Base-by-base conservation (phyloP, 169 alveolate species). In the Theileria equi region DNA sequence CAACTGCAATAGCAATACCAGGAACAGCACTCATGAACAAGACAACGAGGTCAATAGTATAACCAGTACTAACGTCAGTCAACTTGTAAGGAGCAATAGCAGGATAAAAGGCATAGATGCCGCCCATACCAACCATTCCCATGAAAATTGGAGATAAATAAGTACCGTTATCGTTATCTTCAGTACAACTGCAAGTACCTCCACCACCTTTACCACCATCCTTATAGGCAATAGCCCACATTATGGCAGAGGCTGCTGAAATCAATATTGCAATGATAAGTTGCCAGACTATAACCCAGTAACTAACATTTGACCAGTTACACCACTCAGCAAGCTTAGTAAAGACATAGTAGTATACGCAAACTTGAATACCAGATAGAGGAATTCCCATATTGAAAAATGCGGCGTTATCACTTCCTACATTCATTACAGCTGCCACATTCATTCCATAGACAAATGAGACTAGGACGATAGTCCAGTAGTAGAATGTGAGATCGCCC, bases 171-270 rank as follows among this genome's bases (percentile, higher is more conserved):
- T n/a, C n/a, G n/a, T n/a, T n/a, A n/a, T n/a, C n/a, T n/a, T n/a
- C n/a, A n/a, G n/a, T n/a, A n/a, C n/a, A n/a, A n/a, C n/a, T n/a
- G n/a, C n/a, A n/a, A n/a, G n/a, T n/a, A n/a, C n/a, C n/a, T n/a
- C n/a, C n/a, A n/a, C n/a, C n/a, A n/a, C n/a, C n/a, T n/a, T n/a
- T n/a, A n/a, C n/a, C n/a, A n/a, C n/a, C n/a, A n/a, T n/a, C n/a
- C n/a, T n/a, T n/a, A n/a, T n/a, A n/a, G n/a, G n/a, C 66, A 29
- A 55, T 23, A n/a, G 66, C 38, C 66, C 66, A 55, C 6, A 55
- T 47, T 16, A 34, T 36, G 3, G 66, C 66, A n/a, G 66, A 10
- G 13, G 36, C 66, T 55, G 35, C 67, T 19, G 66, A 34, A 13
- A 55, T 55, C 38, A 55, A 34, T 11, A 43, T 43, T 55, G 63